Evolutionary conservation across 768 basidiomycete species (phyloP), one percentile per base, ranked within the genome.

Genomic region (Trametes punicea): DNA sequence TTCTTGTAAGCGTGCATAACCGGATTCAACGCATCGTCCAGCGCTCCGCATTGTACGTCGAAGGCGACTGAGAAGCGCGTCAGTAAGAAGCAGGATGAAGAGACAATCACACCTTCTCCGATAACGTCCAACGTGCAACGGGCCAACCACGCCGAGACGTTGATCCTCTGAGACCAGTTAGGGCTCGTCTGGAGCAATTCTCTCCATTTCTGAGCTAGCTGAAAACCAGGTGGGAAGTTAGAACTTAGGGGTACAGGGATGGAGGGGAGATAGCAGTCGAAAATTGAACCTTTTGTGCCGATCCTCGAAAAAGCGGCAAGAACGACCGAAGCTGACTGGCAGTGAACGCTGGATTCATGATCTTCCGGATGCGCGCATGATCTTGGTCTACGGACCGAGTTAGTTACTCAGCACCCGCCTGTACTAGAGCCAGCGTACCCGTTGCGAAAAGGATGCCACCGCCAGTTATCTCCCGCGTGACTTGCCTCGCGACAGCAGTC

Each of bases 71-170:
- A 9, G 18, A 11, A n/a, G 6, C 10, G 5, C 10, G 8, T 46
- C 26, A 44, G 36, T 18, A 26, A 46, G 34, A 27, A 25, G n/a
- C n/a, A n/a, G 1, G 2, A 6, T 20, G 16, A 20, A 7, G 15
- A 18, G 9, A 20, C 18, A 0, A 15, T 25, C 46, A 38, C 25
- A 66, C 65, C 63, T 47, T 66, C 63, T 10, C 65, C 65, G n/a
- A 69, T 67, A 18, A 67, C 61, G 39, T 67, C 66, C n/a, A 67
- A 47, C 11, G 66, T 67, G 45, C 62, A 60, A 1, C 66, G 55
- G 13, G 61, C 60, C 9, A 69, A 51, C 67, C 65, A 66, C 2
- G 47, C 10, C n/a, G 26, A 21, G 11, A 65, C 51, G 45, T 66
- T 66, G 16, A 66, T 29, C 18, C 57, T 29, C 21, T 51, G 40